phyloP scores from a whole-genome alignment of 257 asterid species.

The Petunia secreta region DNA sequence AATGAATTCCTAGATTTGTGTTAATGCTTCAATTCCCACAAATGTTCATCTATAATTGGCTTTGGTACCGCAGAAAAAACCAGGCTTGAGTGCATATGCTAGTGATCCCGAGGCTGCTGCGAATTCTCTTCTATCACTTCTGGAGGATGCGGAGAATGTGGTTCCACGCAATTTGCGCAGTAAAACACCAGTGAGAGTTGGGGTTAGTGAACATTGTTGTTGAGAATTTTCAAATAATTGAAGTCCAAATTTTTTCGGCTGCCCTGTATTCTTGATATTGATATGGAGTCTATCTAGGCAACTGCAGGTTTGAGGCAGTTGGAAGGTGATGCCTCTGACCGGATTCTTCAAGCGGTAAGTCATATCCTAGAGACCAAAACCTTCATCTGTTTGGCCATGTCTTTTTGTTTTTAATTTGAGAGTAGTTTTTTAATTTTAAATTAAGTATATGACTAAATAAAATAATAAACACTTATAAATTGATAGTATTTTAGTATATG shows the following conservation, averaged over 20 bases:
- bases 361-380: neutral
- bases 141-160: conserved; percentile 52
- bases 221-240: neutral
- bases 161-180: conserved; percentile 49
- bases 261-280: neutral
- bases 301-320: conserved; percentile 80
- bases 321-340: conserved; percentile 58
- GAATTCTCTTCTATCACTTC: conserved; percentile 45
- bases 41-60: conserved; percentile 13
- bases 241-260: neutral
- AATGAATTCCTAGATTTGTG: neutral
- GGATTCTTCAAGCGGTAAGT: conserved; percentile 65
- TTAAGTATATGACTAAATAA: too few species aligned
- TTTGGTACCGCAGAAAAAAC: conserved; percentile 41
- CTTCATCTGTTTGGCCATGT: conserved; percentile 18
- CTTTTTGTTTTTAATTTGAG: too few species aligned
- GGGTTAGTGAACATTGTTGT: conserved; percentile 48
- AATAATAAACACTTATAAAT: too few species aligned
- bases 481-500: too few species aligned
- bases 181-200: conserved; percentile 69
- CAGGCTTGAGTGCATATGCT: conserved; percentile 71
- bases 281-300: conserved; percentile 50
- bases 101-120: conserved; percentile 65
- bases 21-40: neutral
- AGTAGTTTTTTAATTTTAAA: too few species aligned